Base-by-base conservation (phyloP, 805 yeast species). In the Cyberlindnera subsufficiens region DNA sequence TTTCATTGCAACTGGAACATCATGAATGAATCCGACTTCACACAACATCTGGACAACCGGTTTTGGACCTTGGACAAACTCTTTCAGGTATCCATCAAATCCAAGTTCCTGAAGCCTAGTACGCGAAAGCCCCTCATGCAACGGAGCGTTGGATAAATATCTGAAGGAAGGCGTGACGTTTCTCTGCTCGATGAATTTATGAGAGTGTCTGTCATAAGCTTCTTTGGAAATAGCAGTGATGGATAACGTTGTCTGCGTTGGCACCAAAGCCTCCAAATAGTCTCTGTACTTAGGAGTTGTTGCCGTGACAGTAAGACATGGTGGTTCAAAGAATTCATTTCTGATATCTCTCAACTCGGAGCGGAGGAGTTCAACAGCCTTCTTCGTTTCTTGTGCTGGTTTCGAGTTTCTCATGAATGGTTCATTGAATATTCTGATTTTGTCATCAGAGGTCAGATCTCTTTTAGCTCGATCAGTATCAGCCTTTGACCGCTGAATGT, bases 31-130 rank as follows among this genome's bases (percentile, higher is more conserved):
- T 10, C 69, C 58, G 11, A 66, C 61, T 47, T 76, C 80, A 49
- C 84, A 78, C 29, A 90, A 68, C 88, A 85, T 87, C 42, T 72
- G 70, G 39, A 87, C 57, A 1, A 91, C 95, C 9, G 75, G 74
- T 6, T 61, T 55, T 1, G 96, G 96, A 1, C 96, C 98, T 3
- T 64, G 61, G 3, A 91, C 55, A 48, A 77, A 77, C 53, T 93
- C 96, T 2, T 74, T 61, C 20, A 89, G 51, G 54, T 77, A 86
- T 1, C 96, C 93, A 42, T 86, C 96, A 60, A 93, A 89, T 0
- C 96, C 96, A 18, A 67, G 60, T 0, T 43, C 30, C 25, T 49
- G 54, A 2, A 88, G 52, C 38, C 70, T 56, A 8, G 66, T 67
- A 3, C 44, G 46, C 41, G 68, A 41, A 20, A 58, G 45, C 25